phyloP scores from a whole-genome alignment of 1,139 yeast species.

The Blastobotrys niveus region DNA sequence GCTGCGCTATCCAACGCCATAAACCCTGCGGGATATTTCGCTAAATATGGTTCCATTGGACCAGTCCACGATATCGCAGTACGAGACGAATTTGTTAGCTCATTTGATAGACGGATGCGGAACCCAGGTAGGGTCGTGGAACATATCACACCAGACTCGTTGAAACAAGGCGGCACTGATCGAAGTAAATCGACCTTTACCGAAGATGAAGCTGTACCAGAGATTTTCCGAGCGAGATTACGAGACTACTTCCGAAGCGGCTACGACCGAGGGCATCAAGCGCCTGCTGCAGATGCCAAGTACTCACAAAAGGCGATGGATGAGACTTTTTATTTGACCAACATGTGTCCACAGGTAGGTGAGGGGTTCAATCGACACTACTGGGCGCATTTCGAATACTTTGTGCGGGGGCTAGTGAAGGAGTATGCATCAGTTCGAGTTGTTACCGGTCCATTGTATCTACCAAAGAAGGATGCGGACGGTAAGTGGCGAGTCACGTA shows the following conservation, averaged over 20 bases:
- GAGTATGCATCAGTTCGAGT: conserved; percentile 70
- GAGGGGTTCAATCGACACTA: conserved; percentile 95
- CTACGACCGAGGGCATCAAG: conserved; percentile 94
- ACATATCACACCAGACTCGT: conserved; percentile 74
- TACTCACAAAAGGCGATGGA: conserved; percentile 88
- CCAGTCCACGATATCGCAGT: conserved; percentile 80
- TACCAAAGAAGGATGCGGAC: conserved; percentile 71
- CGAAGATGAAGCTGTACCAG: conserved; percentile 85
- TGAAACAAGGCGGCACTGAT: conserved; percentile 49
- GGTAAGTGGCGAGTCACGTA: conserved; percentile 79
- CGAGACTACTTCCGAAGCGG: conserved; percentile 92
- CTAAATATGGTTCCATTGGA: conserved; percentile 86
- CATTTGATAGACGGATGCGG: conserved; percentile 76
- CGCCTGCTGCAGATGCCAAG: conserved; percentile 97
- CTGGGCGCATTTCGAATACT: conserved; percentile 96
- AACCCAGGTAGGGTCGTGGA: conserved; percentile 93
- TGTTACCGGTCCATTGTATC: conserved; percentile 88
- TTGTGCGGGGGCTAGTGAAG: conserved; percentile 67
- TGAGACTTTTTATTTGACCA: conserved; percentile 82
- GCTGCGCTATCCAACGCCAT: conserved; percentile 30
- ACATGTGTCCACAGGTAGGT: conserved; percentile 96
- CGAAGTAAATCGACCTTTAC: conserved; percentile 74
- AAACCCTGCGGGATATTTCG: conserved; percentile 53
- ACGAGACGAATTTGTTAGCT: conserved; percentile 71
- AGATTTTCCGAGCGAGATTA: conserved; percentile 63